A percentile compares a stretch with the other conserved stretches of the same genome.
Evolutionary conservation across 2,329 filamentous ascomycete species (phyloP).

Genomic region (Trichoderma sp.): DNA sequence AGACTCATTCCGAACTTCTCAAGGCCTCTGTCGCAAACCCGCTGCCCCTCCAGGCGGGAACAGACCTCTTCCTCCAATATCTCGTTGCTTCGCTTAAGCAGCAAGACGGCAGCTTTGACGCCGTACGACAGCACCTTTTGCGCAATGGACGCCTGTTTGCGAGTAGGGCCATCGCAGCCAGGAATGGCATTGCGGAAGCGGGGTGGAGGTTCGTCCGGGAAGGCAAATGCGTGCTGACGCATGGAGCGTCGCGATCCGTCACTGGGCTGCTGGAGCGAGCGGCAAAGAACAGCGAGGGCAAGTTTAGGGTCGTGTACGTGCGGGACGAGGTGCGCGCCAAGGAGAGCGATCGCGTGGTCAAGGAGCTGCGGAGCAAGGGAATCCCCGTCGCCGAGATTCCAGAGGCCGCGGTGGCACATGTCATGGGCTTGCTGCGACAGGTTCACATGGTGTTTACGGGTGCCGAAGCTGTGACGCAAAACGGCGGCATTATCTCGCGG

Average conservation of each 20-base stretch:
- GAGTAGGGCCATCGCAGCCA: constrained; percentile 76
- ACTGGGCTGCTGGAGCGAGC: constrained; percentile 72
- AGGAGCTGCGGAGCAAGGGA: constrained; percentile 65
- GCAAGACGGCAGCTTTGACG: constrained; percentile 63
- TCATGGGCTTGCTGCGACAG: constrained; percentile 53
- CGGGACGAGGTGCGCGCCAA: constrained; percentile 51
- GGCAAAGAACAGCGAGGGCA: constrained; percentile 52
- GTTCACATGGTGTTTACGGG: constrained; percentile 67
- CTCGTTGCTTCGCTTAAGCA: constrained; percentile 71
- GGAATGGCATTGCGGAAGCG: constrained; percentile 76
- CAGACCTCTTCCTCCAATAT: constrained; percentile 93
- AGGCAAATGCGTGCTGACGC: constrained; percentile 79
- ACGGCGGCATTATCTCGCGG: constrained; percentile 86
- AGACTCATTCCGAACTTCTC: constrained; percentile 71
- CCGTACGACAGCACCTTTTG: constrained; percentile 77
- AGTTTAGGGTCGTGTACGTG: constrained; percentile 84
- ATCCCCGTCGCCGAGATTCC: constrained; percentile 69
- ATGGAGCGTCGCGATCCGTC: constrained; percentile 83
- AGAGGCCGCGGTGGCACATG: constrained; percentile 70
- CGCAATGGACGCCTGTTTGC: constrained; percentile 86
- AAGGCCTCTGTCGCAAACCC: constrained; percentile 80
- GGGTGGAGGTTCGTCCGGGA: constrained; percentile 77
- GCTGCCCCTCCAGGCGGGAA: constrained; percentile 87
- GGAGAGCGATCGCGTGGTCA: constrained; percentile 70
- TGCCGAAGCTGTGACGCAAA: constrained; percentile 86